Evolutionary conservation across 1,139 yeast genomes (phyloP), one percentile per base, ranked within the genome.

Genomic region (Pneumocystis sp.): DNA sequence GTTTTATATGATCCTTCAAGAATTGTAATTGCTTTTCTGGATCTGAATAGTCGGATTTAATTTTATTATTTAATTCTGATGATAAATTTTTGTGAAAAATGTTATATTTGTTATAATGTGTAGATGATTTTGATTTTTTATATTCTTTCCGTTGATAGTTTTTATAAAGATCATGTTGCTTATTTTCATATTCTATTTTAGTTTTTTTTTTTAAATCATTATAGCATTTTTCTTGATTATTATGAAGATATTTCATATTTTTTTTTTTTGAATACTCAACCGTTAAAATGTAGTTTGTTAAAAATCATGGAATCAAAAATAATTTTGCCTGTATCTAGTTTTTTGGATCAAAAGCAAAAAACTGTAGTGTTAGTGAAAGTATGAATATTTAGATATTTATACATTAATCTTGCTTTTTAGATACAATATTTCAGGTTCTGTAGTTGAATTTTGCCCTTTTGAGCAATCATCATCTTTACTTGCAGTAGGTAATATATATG

Each of bases 1-100:
- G 40, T 25, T 50, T 34, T 3, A n/a, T 10, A 0, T 25, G 57
- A 35, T 70, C 72, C 8, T 66, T 68, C 29, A 59, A 60, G 42
- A 37, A 57, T 31, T 64, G 10, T 50, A 12, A 50, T 25, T 25
- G 31, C 25, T 21, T 50, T 50, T 50, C 17, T 44, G 56, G 21
- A 50, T 50, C 21, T 25, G n/a, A 25, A 25, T 29, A 12, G 10
- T 50, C 21, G 34, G 10, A 10, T 25, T 50, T 44, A 44, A 12
- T 50, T 50, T 50, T 10, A 15, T 25, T 12, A 25, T 50, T 50
- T 50, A 50, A 25, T 50, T 50, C 34, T 12, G 31, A 25, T 29
- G 56, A 17, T 21, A 12, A 25, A 50, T 50, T 44, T 44, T 44
- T 25, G 34, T 50, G 34, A 50, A 12, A 50, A 44, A n/a, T 37